Evolutionary conservation across 2,329 filamentous ascomycete genomes (phyloP).

Genomic region (Aspergillus japonicus): DNA sequence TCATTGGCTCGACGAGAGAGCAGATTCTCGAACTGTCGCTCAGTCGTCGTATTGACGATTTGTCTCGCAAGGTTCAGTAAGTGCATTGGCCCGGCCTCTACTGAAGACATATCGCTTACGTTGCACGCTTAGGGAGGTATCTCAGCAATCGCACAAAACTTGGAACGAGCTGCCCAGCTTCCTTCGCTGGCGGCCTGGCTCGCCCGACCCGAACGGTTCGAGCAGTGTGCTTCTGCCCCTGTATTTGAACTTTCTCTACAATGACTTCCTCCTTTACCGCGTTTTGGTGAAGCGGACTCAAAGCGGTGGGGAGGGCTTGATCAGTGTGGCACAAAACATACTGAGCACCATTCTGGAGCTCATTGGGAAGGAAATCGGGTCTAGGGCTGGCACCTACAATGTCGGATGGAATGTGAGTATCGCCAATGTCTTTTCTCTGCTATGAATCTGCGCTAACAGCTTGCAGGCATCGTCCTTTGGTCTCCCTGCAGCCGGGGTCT

Average conservation of each 20-base stretch:
- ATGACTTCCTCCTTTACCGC: conserved; percentile 25
- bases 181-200: conserved; percentile 20
- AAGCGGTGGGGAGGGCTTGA: conserved; percentile 17
- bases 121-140: conserved; percentile 12
- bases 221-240: conserved; percentile 16
- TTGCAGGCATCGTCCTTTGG: conserved; percentile 20
- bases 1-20: conserved; percentile 4
- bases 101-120: not conserved
- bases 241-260: conserved; percentile 25
- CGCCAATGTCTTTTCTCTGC: no score
- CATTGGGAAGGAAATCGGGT: conserved; percentile 13
- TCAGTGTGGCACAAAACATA: conserved; percentile 25
- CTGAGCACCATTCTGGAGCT: conserved; percentile 18
- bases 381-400: conserved; percentile 12
- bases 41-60: conserved; percentile 17
- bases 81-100: not conserved
- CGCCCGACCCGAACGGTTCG: conserved; percentile 4
- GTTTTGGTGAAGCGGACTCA: conserved; percentile 22
- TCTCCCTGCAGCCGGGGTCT: conserved; percentile 28
- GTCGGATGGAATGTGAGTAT: conserved; percentile 21
- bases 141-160: conserved; percentile 15
- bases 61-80: conserved; percentile 19
- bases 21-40: conserved; percentile 10
- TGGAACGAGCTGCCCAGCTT: conserved; percentile 18
- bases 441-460: conserved; percentile 9